phyloP scores from a whole-genome alignment of 176 grass and related monocot genomes.

The Pontederia paniculata region DNA sequence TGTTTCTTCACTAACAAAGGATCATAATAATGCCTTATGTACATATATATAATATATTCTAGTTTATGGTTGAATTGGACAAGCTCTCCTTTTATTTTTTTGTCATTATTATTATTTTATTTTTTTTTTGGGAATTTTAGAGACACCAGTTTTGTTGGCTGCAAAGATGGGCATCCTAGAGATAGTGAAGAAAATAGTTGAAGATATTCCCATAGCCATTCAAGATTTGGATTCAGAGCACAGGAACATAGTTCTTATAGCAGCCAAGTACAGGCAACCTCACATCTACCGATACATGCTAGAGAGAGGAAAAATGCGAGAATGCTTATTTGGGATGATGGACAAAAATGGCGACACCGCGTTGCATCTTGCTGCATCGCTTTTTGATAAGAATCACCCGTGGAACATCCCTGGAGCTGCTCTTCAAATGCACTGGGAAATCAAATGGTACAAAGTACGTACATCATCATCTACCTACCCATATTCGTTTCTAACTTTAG shows the following conservation, averaged over 20 bases:
- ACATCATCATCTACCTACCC: no score
- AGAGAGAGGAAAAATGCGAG: no score
- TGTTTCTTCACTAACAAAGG: no score
- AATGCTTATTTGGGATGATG: no score
- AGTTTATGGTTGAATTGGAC: no score
- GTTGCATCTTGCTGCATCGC: conserved; percentile 16
- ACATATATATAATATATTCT: no score
- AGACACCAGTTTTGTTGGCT: conserved; percentile 17
- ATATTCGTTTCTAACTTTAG: no score
- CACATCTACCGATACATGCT: conserved; percentile 1
- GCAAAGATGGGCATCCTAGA: conserved; percentile 21
- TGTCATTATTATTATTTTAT: no score
- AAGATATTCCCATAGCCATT: conserved; percentile 4
- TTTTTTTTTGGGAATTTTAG: no score
- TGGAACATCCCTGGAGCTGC: conserved; percentile 18
- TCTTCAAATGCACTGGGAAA: conserved; percentile 28
- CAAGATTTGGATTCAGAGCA: conserved; percentile 3
- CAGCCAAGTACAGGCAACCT: conserved; percentile 11
- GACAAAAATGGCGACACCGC: conserved; percentile 19
- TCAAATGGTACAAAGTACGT: conserved; percentile 31
- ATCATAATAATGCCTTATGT: no score
- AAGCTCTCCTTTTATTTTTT: no score
- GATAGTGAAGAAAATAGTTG: conserved; percentile 19
- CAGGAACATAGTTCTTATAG: conserved; percentile 17
- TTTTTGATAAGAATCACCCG: neutral